phyloP scores from a whole-genome alignment of 163 green algal genomes.

The Trebouxiophyceae sp. region DNA sequence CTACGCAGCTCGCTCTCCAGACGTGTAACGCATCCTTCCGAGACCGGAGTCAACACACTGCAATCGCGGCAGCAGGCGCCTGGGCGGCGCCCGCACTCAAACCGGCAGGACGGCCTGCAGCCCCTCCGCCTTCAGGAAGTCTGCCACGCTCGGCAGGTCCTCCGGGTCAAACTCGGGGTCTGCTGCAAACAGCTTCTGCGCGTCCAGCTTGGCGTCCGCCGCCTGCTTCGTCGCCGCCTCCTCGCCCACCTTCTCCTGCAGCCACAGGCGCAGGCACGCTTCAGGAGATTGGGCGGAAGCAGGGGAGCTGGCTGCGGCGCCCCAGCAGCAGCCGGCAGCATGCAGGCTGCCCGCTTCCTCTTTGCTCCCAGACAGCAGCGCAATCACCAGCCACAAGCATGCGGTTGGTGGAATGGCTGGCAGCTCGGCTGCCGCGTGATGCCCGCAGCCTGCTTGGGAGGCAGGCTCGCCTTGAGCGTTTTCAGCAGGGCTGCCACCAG shows the following conservation, averaged over 20 bases:
- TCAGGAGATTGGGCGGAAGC: neutral
- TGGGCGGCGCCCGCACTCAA: neutral
- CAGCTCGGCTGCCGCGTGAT: too few relatives aligned
- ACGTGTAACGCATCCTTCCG: neutral
- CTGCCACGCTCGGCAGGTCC: constrained; percentile 32
- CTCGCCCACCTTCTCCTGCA: constrained; percentile 28
- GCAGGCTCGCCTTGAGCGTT: constrained; percentile 18
- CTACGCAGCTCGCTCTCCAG: neutral
- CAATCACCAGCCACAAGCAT: too few relatives aligned
- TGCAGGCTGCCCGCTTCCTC: too few relatives aligned
- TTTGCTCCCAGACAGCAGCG: too few relatives aligned
- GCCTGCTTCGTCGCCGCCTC: constrained; percentile 18
- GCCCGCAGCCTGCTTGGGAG: neutral
- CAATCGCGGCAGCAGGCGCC: neutral
- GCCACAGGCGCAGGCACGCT: neutral
- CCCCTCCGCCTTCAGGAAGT: constrained; percentile 46
- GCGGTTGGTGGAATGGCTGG: too few relatives aligned
- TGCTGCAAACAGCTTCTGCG: constrained; percentile 32
- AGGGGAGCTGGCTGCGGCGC: neutral
- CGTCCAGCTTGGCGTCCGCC: constrained; percentile 28
- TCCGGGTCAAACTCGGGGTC: constrained; percentile 61
- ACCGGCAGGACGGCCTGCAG: constrained; percentile 32
- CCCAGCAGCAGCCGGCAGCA: too few relatives aligned
- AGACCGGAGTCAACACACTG: neutral
- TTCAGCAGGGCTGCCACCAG: constrained; percentile 44